Base-by-base conservation (phyloP, 2,329 filamentous ascomycete genomes). In the Ceratocystis ficicola region DNA sequence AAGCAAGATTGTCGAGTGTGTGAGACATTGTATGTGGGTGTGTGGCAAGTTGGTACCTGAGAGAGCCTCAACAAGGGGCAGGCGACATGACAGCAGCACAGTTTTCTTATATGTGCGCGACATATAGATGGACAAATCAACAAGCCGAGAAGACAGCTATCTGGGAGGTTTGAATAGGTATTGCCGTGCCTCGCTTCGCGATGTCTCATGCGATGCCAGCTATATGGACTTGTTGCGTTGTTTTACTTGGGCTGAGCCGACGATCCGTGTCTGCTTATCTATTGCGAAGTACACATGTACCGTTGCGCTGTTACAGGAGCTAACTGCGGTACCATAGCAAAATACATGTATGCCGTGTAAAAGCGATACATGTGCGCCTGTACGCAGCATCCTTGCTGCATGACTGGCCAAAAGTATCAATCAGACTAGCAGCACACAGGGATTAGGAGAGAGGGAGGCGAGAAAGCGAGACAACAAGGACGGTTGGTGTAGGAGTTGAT, bases 21-120 rank as follows among this genome's bases (percentile, higher is more conserved):
- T 48, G 15, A 48, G 20, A 48, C 46, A 48, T 48, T 22, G 46
- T 22, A 48, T 48, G 50, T 30, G 20, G 25, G 25, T 3, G 12
- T 55, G 50, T 55, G 50, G 50, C 50, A 55, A 25, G 50, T 15
- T 30, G 50, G 50, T 55, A 25, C 50, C 20, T 55, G 50, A 55
- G 50, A 55, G 50, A 55, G 50, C 50, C 50, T 55, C 50, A 55
- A 22, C 50, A 55, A 25, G 50, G 50, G 50, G 50, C 20, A 15
- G 8, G 22, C 50, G 20, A 55, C 20, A 30, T 55, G 50, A 28
- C 50, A 28, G 50, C 50, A 28, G 50, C 50, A 55, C 7, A 22
- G 50, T 15, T 20, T 48, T 48, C 17, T 48, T 48, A 48, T 48
- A 48, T 48, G 46, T 48, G 46, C 17, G 46, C 46, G 20, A 48